Conservation (phyloP, 192 early-diverging fungal species). For the Coemansia sp. region DNA sequence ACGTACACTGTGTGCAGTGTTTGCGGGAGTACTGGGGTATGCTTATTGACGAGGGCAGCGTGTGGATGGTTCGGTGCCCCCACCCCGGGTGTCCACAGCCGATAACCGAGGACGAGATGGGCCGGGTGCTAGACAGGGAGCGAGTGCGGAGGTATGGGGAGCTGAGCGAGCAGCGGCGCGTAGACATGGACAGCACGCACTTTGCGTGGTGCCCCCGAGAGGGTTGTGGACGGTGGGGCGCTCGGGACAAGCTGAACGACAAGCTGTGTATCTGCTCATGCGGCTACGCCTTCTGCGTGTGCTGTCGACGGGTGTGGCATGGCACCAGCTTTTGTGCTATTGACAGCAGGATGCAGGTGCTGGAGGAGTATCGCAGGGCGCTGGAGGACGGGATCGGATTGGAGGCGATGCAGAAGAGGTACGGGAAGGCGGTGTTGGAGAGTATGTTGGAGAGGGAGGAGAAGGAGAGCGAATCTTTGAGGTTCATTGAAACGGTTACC, state of each 20-base stretch:
- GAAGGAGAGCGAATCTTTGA: background rate
- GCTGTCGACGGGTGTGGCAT: conserved; percentile 26
- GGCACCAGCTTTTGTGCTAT: conserved; percentile 20
- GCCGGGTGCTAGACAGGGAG: background rate
- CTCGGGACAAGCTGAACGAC: background rate
- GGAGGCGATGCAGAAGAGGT: conserved; percentile 10
- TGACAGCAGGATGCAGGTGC: background rate
- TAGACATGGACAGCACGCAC: conserved; percentile 8
- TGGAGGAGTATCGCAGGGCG: conserved; percentile 9
- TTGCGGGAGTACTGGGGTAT: conserved; percentile 19
- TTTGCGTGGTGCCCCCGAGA: conserved; percentile 21
- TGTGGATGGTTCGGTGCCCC: conserved; percentile 13
- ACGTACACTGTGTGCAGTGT: conserved; percentile 16
- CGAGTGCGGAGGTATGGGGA: background rate
- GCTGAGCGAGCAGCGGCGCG: conserved; percentile 13
- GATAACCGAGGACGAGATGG: background rate
- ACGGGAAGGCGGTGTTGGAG: conserved; percentile 7
- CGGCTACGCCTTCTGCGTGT: conserved; percentile 22
- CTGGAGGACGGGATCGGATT: background rate
- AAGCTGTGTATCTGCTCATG: conserved; percentile 14
- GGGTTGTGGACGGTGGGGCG: conserved; percentile 12
- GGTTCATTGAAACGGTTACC: background rate
- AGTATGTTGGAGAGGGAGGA: conserved; percentile 4
- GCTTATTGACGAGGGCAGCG: conserved; percentile 18
- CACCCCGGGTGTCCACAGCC: background rate